Percentiles rank a stretch among this genome's conserved stretches.
phyloP scores from a whole-genome alignment of 768 basidiomycete species.

The Stropharia rugosoannulata region DNA sequence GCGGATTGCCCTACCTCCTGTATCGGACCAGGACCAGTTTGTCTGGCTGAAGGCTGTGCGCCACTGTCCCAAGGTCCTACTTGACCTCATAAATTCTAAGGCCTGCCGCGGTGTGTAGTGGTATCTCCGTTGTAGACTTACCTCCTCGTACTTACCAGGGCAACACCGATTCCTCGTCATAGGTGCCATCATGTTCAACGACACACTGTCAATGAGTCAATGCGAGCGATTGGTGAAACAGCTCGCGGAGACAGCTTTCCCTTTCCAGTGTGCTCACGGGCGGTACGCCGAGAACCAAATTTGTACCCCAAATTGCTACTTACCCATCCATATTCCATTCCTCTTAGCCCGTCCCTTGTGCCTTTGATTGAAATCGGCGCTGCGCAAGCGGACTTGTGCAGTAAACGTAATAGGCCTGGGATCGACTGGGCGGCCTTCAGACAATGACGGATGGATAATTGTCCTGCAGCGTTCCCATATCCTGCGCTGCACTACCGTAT shows the following conservation, averaged over 20 bases:
- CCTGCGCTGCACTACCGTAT: neutral
- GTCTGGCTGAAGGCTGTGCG: constrained; percentile 73
- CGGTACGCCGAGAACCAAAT: constrained; percentile 42
- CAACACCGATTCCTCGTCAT: constrained; percentile 9
- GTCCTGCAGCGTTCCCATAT: constrained; percentile 9
- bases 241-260: constrained; percentile 73
- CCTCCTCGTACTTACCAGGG: neutral
- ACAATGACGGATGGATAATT: constrained; percentile 19
- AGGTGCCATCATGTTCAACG: constrained; percentile 99
- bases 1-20: constrained; percentile 22
- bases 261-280: constrained; percentile 98
- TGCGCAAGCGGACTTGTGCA: constrained; percentile 9
- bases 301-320: constrained; percentile 6
- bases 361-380: constrained; percentile 31
- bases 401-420: constrained; percentile 17
- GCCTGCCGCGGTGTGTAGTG: constrained; percentile 81
- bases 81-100: constrained; percentile 90
- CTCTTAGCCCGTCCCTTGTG: constrained; percentile 38
- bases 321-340: constrained; percentile 8
- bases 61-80: constrained; percentile 78
- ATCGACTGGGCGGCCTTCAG: constrained; percentile 26
- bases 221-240: constrained; percentile 66
- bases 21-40: constrained; percentile 26
- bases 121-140: neutral
- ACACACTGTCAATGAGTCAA: constrained; percentile 64